Evolutionary conservation across 163 green algal species (phyloP), one percentile per base, ranked within the genome.

Genomic region (Chlamydomonas reinhardtii): DNA sequence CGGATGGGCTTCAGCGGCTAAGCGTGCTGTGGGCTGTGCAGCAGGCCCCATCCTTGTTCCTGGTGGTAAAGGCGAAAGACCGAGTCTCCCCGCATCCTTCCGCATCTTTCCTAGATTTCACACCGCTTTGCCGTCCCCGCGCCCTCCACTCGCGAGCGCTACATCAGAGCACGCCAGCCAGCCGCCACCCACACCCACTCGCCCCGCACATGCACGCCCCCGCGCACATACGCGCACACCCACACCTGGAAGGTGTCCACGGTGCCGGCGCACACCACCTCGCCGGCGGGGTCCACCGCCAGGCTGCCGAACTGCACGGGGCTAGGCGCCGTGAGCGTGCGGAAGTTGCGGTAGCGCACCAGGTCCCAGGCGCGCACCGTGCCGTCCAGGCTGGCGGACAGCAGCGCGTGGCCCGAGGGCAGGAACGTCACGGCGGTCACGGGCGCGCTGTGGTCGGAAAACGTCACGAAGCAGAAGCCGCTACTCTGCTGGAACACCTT

Each of bases 381-480:
- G 68, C 98, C 98, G 89, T 99, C 98, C 87, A 98, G 90, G 37
- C 89, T 96, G 59, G 95, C 92, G 62, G 76, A 94, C 61, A 98
- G 52, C 56, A 99, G 90, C 2, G 92, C 96, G 62, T 92, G 88
- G 54, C 93, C 92, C 52, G 68, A 72, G 19, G 93, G 91, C 34
- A 93, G 52, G 87, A 98, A 99, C 9, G 89, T 89, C 29, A 98
- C 88, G 8, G 69, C 95, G 0, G 96, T 98, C 52, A 99, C 93
- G 0, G 97, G 96, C 5, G 93, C 95, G 3, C 85, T 93, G 91
- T 99, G 98, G 25, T 99, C 97, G 16, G 89, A 89, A 86, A 99
- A 98, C 22, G 97, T 99, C 17, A 98, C 97, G 77, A 98, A 98
- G 91, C 96, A 99, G 87, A 98, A 97, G 37, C 97, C 96, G n/a